Evolutionary conservation across 2,329 filamentous ascomycete species (phyloP).

Genomic region (Penicillium sp.): DNA sequence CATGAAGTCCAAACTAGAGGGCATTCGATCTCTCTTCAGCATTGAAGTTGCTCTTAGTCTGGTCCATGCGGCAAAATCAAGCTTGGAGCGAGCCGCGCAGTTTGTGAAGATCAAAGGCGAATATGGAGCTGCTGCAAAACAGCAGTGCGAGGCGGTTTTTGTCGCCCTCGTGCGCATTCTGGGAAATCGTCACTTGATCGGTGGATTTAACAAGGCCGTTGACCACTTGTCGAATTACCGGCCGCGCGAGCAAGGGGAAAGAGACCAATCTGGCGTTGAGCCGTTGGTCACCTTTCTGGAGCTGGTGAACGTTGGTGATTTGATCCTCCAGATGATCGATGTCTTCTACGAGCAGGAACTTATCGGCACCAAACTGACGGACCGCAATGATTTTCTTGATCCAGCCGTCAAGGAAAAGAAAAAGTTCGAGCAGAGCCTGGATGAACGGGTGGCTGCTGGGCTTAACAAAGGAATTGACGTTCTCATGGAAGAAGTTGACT

Average conservation of each 20-base stretch:
- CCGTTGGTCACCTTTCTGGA: constrained; percentile 93
- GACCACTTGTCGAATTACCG: constrained; percentile 85
- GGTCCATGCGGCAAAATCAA: constrained; percentile 79
- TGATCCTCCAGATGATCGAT: constrained; percentile 98
- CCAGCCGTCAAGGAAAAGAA: constrained; percentile 91
- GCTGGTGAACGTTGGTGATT: constrained; percentile 91
- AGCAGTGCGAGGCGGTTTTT: constrained; percentile 86
- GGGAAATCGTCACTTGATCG: constrained; percentile 75
- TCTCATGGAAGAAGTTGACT: constrained; percentile 96
- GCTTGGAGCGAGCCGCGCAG: constrained; percentile 72
- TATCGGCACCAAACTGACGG: constrained; percentile 68
- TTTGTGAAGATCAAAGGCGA: constrained; percentile 74
- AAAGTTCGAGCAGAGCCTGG: constrained; percentile 95
- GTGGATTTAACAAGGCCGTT: constrained; percentile 89
- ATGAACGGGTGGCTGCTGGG: constrained; percentile 89
- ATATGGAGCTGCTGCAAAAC: constrained; percentile 69
- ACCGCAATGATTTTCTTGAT: constrained; percentile 89
- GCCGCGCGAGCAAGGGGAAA: constrained; percentile 61
- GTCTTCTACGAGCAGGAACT: constrained; percentile 97
- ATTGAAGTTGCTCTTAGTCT: constrained; percentile 88
- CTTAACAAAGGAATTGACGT: constrained; percentile 97
- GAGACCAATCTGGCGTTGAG: constrained; percentile 64
- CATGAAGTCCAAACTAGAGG: constrained; percentile 88
- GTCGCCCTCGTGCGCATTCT: constrained; percentile 73
- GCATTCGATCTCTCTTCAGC: constrained; percentile 89